Evolutionary conservation across 2,329 filamentous ascomycete genomes (phyloP), one percentile per base, ranked within the genome.

Genomic region (Gliomastix tumulicola): DNA sequence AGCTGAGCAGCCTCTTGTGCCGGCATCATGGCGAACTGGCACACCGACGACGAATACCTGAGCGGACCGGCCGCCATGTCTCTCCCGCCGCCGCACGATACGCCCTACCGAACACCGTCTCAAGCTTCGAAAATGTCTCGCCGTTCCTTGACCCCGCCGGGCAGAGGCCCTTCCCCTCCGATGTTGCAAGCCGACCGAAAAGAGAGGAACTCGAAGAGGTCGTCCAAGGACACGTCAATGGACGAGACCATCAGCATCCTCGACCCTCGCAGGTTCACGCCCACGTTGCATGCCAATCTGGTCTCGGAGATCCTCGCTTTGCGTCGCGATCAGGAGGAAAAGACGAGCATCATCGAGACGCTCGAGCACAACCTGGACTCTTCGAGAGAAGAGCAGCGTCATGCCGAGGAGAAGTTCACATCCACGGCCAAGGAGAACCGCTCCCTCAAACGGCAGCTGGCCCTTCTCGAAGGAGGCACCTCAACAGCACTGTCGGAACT

Each of bases 251-350:
- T 88, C 40, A 73, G 76, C 47, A 79, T 88, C 17, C 68, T 96
- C 21, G 92, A 98, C 53, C 88, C 92, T 4, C 79, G 90, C 38
- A 78, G 92, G 25, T 96, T 98, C 54, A 98, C 92, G 1, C 92
- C 92, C 2, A 97, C 89, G 0, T 66, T 98, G 10, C 92, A 97
- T 57, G 92, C 92, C 8, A 96, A 87, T 34, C 68, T 98, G 7
- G 90, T 98, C 1, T 90, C 90, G 0, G 92, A 98, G 58, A 98
- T 98, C 44, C 68, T 98, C 27, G 79, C 81, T 3, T 65, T 98
- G 34, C 79, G 89, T 17, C 75, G 92, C 40, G 92, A 98, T 45
- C 78, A 97, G 43, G 92, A 98, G 54, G 87, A 85, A 30, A 96
- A 95, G 61, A 76, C 82, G 31, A 86, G 79, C 49, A 74, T 88